These are phyloP conservation scores for Aspergillus piperis DNA, from an alignment of 2,329 filamentous ascomycete species.

Conservation along the genomic window DNA sequence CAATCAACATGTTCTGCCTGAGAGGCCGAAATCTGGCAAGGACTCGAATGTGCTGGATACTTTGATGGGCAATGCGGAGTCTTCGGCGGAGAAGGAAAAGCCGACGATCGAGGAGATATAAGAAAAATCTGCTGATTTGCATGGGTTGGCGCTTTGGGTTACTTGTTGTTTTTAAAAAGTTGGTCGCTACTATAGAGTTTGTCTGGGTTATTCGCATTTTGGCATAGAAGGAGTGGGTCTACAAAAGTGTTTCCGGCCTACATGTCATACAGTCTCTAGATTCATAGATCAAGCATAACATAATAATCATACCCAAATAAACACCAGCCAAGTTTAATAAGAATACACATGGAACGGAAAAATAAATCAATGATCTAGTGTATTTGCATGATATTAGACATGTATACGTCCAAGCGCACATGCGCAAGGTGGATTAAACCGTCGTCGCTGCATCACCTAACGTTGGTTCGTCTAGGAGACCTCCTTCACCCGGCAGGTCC, in stretches of 20 bases:
- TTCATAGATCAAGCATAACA: not conserved
- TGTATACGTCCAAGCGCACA: constrained; percentile 27
- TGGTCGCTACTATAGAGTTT: not conserved
- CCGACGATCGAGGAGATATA: constrained; percentile 42
- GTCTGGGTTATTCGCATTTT: not conserved
- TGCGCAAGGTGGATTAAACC: constrained; percentile 21
- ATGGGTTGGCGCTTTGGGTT: constrained; percentile 17
- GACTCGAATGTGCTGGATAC: constrained; percentile 37
- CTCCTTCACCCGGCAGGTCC: constrained; percentile 84
- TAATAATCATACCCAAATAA: constrained; percentile 15
- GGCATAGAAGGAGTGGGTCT: not conserved
- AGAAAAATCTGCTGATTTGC: constrained; percentile 8
- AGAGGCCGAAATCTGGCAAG: constrained; percentile 14
- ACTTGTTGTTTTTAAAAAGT: not conserved
- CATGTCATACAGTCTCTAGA: not conserved
- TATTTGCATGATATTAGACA: constrained; percentile 29
- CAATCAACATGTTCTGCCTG: constrained; percentile 6
- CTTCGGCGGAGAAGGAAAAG: constrained; percentile 27
- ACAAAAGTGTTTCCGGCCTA: not conserved
- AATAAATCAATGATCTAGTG: constrained; percentile 21
- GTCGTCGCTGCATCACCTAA: constrained; percentile 18
- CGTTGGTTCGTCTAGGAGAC: constrained; percentile 52
- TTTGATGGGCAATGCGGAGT: constrained; percentile 39
- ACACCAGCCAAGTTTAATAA: constrained; percentile 10
- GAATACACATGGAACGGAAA: constrained; percentile 11